Base-by-base conservation (phyloP, 2,329 filamentous ascomycete species). In the Curvularia spicifera region DNA sequence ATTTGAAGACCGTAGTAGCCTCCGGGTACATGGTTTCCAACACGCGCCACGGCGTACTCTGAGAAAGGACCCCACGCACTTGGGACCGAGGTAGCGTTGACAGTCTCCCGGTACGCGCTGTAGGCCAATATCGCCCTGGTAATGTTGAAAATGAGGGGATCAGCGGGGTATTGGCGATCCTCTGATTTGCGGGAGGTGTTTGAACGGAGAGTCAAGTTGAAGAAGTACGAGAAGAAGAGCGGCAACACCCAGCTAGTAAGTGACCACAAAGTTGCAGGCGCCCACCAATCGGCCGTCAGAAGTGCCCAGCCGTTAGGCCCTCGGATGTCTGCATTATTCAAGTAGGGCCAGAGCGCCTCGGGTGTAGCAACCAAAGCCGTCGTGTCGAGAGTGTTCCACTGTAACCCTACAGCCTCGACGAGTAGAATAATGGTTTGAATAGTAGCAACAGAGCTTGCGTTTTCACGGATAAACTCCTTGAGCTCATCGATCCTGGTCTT, bases 71-170 rank as follows among this genome's bases (percentile, higher is more conserved):
- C 89, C 74, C 74, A 77, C 26, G 64, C 64, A 3, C 35, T 47
- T 6, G 56, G 84, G 47, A 83, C 85, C 50, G 85, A 83, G 33
- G 85, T 86, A 26, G 68, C 48, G 51, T 65, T 68, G 5, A 61
- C 58, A 28, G 68, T 65, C 28, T 70, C 51, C 9, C 84, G 86
- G 73, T 93, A 97, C 18, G 97, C 88, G 33, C 94, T 84, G 76
- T 90, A 97, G 7, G 91, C 88, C 58, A 93, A 78, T 53, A 98
- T 75, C 0, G 90, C 93, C 81, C 97, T 97, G 68, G 87, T 87
- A 56, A 98, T 88, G 80, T 93, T 96, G 80, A 96, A 99, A 22
- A 89, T 90, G 72, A 98, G 80, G 4, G 93, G 93, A 75, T 99
- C 95, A 64, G 94, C 87, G 5, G 83, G 80, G 64, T 89, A 87